Evolutionary conservation across 139 green algal species (phyloP).

Genomic region (Spirogloea muscicola): DNA sequence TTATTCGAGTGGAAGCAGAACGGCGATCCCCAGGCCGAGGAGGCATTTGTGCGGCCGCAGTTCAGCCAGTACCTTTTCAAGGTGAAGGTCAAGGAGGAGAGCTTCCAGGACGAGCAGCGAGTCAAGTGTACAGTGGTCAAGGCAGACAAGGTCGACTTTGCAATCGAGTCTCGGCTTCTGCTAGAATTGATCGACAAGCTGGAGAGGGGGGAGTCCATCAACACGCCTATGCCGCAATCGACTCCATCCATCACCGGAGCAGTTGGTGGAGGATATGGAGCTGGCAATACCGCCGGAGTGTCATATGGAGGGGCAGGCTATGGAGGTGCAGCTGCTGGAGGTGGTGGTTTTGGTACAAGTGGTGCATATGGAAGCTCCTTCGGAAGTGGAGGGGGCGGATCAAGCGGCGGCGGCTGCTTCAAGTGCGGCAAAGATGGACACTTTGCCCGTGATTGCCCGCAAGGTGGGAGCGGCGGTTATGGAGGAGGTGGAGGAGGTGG

Average conservation of each 20-base stretch:
- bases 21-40: not conserved
- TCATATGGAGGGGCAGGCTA: constrained; percentile 7
- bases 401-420: constrained; percentile 34
- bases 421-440: constrained; percentile 50
- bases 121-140: constrained; percentile 62
- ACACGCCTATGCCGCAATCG: not conserved
- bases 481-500: no score
- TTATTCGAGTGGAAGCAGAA: constrained; percentile 16
- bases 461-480: constrained; percentile 3
- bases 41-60: constrained; percentile 38
- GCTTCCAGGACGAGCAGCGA: constrained; percentile 81
- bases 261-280: constrained; percentile 28
- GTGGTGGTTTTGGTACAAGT: constrained; percentile 6
- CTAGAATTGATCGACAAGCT: constrained; percentile 46
- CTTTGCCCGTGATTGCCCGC: constrained; percentile 44
- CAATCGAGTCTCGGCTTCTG: constrained; percentile 34
- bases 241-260: not conserved
- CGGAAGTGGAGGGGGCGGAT: constrained; percentile 27
- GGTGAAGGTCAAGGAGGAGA: constrained; percentile 77
- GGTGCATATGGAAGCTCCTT: constrained; percentile 20
- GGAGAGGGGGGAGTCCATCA: constrained; percentile 34
- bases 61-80: constrained; percentile 60
- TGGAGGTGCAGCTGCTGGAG: constrained; percentile 39
- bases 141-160: constrained; percentile 41
- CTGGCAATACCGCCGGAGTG: constrained; percentile 23